Evolutionary conservation across 2,329 filamentous ascomycete species (phyloP).

Genomic region (Colletotrichum graminicola): DNA sequence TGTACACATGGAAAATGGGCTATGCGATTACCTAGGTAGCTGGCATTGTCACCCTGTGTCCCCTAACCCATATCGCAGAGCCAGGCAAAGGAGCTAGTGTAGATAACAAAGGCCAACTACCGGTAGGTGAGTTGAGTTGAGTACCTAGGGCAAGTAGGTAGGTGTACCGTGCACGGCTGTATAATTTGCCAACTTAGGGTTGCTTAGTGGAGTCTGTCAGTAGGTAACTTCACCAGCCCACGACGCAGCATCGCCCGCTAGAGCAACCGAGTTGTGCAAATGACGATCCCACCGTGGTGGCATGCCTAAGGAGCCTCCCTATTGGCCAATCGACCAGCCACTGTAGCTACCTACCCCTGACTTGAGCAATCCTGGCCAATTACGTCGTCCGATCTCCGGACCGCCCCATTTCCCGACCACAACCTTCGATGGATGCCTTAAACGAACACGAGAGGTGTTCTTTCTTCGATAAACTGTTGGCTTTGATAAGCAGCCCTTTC

Average conservation of each 20-base stretch:
- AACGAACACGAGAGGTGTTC: constrained; percentile 30
- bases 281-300: not conserved
- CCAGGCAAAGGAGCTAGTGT: not conserved
- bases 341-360: constrained; percentile 3
- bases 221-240: constrained; percentile 14
- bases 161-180: constrained; percentile 11
- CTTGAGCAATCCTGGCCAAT: constrained; percentile 22
- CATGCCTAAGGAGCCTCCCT: constrained; percentile 6
- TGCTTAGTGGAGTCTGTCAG: constrained; percentile 20
- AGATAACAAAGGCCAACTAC: not conserved
- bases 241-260: not conserved
- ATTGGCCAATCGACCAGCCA: constrained; percentile 28
- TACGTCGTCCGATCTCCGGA: constrained; percentile 2
- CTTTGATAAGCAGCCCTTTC: constrained; percentile 12
- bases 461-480: not conserved
- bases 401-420: not conserved
- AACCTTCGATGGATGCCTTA: not conserved
- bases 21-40: not conserved
- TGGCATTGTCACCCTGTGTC: constrained; percentile 25
- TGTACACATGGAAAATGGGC: too few species aligned
- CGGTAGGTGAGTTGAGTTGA: too few species aligned
- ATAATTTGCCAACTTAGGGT: constrained; percentile 7
- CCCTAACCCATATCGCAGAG: constrained; percentile 20
- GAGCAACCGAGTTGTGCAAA: constrained; percentile 26
- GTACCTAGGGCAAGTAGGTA: not conserved